These are phyloP conservation scores for Tolypocladium endophyticum DNA, from an alignment of 2,329 filamentous ascomycete species.

Conservation along the genomic window DNA sequence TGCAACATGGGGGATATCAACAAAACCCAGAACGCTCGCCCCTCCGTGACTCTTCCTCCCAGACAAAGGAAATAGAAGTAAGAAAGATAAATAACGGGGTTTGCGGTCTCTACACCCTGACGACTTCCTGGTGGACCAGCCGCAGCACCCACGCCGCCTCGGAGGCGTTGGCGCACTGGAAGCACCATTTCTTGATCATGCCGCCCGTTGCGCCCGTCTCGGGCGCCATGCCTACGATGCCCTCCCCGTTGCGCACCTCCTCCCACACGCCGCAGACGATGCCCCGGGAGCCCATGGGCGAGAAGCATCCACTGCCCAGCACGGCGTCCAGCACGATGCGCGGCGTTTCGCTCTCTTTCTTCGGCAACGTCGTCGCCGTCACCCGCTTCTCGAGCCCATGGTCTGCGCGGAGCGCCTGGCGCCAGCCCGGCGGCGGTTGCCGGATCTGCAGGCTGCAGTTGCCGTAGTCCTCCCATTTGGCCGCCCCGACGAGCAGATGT, in stretches of 20 bases:
- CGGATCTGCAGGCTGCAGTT: conserved; percentile 76
- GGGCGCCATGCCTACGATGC: conserved; percentile 41
- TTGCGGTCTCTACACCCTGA: conserved; percentile 7
- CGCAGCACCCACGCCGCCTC: conserved; percentile 47
- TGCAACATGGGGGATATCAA: neutral
- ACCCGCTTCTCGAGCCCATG: conserved; percentile 76
- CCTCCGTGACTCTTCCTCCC: neutral
- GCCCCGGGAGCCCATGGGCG: conserved; percentile 70
- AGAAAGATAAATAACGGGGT: neutral
- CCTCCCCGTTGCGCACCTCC: conserved; percentile 54
- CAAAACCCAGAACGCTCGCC: neutral
- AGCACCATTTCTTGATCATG: conserved; percentile 53
- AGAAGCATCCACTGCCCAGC: conserved; percentile 74
- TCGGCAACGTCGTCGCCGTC: conserved; percentile 62
- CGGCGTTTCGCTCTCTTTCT: conserved; percentile 43
- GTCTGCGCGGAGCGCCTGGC: conserved; percentile 47
- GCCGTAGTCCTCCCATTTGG: conserved; percentile 88
- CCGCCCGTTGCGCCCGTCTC: conserved; percentile 40
- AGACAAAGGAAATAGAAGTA: neutral
- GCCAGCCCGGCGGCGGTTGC: conserved; percentile 54
- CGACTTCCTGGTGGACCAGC: conserved; percentile 46
- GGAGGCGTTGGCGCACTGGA: conserved; percentile 43
- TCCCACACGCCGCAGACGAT: conserved; percentile 88
- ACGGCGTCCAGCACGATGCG: conserved; percentile 72
- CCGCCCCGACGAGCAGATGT: conserved; percentile 64